Evolutionary conservation across 106 monocot species (phyloP).

Genomic region (Amphibolis antarctica): DNA sequence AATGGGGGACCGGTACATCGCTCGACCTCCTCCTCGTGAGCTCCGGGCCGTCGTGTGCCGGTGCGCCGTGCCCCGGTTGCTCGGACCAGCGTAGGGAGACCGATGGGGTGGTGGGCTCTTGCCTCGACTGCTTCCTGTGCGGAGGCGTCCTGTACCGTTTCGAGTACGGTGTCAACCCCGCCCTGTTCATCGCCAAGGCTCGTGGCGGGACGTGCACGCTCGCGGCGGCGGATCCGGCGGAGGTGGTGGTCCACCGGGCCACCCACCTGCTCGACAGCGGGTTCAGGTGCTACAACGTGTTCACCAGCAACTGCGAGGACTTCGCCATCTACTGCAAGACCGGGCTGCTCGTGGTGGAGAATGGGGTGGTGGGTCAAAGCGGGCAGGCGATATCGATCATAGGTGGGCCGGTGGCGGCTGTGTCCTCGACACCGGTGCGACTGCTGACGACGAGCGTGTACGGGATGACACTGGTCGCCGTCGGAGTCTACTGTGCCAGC

Average conservation of each 20-base stretch:
- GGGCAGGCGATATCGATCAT: slow-evolving; percentile 64
- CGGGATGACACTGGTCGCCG: slow-evolving; percentile 45
- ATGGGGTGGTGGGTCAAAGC: slow-evolving; percentile 58
- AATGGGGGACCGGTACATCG: slow-evolving; percentile 54
- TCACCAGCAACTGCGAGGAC: slow-evolving; percentile 79
- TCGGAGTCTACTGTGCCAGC: slow-evolving; percentile 59
- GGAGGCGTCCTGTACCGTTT: slow-evolving; percentile 62
- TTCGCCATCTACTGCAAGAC: slow-evolving; percentile 90
- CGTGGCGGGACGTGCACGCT: slow-evolving; percentile 71
- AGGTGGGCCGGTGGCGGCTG: slow-evolving; percentile 52
- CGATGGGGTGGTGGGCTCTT: slow-evolving; percentile 47
- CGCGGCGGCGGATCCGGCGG: slow-evolving; percentile 34
- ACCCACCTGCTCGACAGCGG: slow-evolving; percentile 42
- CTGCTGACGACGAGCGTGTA: slow-evolving; percentile 53
- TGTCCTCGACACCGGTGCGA: slow-evolving; percentile 38
- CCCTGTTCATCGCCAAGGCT: slow-evolving; percentile 64
- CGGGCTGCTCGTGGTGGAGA: slow-evolving; percentile 39
- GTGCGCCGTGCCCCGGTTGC: slow-evolving; percentile 14
- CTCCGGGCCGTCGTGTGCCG: slow-evolving; percentile 18
- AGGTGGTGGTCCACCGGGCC: slow-evolving; percentile 38
- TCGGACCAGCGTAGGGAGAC: slow-evolving; percentile 5
- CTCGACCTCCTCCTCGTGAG: slow-evolving; percentile 42
- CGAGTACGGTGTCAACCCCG: slow-evolving; percentile 45
- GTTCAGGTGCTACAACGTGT: slow-evolving; percentile 61
- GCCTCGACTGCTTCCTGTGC: slow-evolving; percentile 56